These are phyloP conservation scores for Alloascoidea africana DNA, from an alignment of 805 yeast genomes.

Conservation along the genomic window DNA sequence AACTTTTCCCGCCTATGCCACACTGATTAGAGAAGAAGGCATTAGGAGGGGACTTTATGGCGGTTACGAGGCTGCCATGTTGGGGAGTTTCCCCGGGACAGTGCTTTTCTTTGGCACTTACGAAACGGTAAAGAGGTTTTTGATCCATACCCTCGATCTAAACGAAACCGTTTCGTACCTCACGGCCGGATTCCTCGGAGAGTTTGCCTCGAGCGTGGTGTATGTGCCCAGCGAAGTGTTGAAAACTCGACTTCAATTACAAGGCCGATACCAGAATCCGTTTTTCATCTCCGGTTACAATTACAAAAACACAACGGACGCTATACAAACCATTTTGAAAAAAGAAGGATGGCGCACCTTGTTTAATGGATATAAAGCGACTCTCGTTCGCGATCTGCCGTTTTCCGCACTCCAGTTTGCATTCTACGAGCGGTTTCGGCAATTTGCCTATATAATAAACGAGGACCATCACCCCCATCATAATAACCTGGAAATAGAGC, in stretches of 20 bases:
- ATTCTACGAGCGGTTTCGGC: constrained; percentile 75
- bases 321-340: constrained; percentile 44
- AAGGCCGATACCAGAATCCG: constrained; percentile 75
- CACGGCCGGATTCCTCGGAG: constrained; percentile 86
- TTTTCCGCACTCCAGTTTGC: constrained; percentile 94
- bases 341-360: constrained; percentile 66
- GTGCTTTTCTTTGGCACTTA: constrained; percentile 90
- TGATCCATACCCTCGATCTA: constrained; percentile 45
- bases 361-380: constrained; percentile 88
- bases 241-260: constrained; percentile 85
- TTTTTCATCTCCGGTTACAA: constrained; percentile 75
- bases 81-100: constrained; percentile 90
- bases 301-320: constrained; percentile 61
- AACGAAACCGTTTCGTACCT: constrained; percentile 75
- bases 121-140: constrained; percentile 58
- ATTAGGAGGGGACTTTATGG: constrained; percentile 72
- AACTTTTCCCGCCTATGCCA: constrained; percentile 61
- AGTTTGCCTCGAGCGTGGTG: constrained; percentile 70
- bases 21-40: constrained; percentile 79
- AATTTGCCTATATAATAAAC: constrained; percentile 30
- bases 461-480: constrained; percentile 12
- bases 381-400: constrained; percentile 83
- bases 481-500: constrained; percentile 12
- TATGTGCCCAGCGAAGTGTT: constrained; percentile 94
- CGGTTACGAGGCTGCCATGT: constrained; percentile 83